Evolutionary conservation across 116 monocot species (phyloP).

Genomic region (Zostera marina): DNA sequence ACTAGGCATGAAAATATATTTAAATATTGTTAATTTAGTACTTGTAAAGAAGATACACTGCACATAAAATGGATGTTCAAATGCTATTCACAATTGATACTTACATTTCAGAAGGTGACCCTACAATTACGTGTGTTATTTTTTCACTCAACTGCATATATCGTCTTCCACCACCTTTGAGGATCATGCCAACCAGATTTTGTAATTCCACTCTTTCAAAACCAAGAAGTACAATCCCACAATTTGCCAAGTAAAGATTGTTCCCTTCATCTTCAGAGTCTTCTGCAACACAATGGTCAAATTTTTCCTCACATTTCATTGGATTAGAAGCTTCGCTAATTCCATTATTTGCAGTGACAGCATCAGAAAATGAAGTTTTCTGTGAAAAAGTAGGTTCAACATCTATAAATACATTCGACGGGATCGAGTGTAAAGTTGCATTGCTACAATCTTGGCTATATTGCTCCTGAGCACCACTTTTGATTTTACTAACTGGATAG

Average conservation of each 20-base stretch:
- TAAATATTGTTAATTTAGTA: not conserved
- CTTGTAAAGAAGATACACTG: not conserved
- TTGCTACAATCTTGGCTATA: slow-evolving; percentile 26
- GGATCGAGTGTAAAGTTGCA: slow-evolving; percentile 23
- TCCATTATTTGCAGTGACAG: slow-evolving; percentile 12
- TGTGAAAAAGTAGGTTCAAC: slow-evolving; percentile 37
- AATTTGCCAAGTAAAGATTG: slow-evolving; percentile 81
- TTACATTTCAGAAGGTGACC: slow-evolving; percentile 73
- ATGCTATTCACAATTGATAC: slow-evolving; percentile 5
- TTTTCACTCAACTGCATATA: slow-evolving; percentile 58
- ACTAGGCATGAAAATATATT: slow-evolving; percentile 17
- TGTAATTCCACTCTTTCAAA: slow-evolving; percentile 51
- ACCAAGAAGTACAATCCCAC: slow-evolving; percentile 61
- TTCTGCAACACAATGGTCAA: slow-evolving; percentile 46
- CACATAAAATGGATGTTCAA: not conserved
- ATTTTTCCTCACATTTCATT: slow-evolving; percentile 17
- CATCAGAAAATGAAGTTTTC: slow-evolving; percentile 38
- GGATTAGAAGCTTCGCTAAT: slow-evolving; percentile 12
- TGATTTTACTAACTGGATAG: slow-evolving; percentile 40
- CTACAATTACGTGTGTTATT: slow-evolving; percentile 80
- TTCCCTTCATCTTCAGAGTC: slow-evolving; percentile 74
- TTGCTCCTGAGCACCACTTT: slow-evolving; percentile 33
- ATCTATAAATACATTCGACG: slow-evolving; percentile 19
- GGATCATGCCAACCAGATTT: slow-evolving; percentile 56
- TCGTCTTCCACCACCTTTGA: slow-evolving; percentile 80